Percentiles rank a stretch among this genome's conserved stretches.
These are phyloP conservation scores for Geranium rotundifolium DNA, from an alignment of 345 rosid genomes.

Conservation along the genomic window DNA sequence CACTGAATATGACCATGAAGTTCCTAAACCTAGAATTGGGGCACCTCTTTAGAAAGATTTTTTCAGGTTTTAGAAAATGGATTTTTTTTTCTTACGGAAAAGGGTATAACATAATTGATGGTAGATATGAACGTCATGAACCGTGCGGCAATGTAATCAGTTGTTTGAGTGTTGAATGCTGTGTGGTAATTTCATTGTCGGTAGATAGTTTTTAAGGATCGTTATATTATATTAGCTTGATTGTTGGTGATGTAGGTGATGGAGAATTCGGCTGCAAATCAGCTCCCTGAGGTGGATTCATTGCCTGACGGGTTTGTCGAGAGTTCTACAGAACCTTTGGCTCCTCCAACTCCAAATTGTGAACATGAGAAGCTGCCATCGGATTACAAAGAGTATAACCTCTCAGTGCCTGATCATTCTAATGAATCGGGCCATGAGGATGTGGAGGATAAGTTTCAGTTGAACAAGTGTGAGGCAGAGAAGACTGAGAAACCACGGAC, in stretches of 20 bases:
- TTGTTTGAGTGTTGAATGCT: neutral
- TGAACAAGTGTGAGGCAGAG: constrained; percentile 20
- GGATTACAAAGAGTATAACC: constrained; percentile 20
- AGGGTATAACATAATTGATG: neutral
- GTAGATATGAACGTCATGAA: neutral
- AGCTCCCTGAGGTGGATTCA: constrained; percentile 85
- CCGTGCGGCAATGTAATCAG: neutral
- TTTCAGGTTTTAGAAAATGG: neutral
- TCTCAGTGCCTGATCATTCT: constrained; percentile 12
- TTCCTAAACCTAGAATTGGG: neutral
- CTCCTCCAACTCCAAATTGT: constrained; percentile 35
- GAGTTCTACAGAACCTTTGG: constrained; percentile 39
- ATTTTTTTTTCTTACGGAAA: too few species aligned
- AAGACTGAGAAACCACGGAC: constrained; percentile 38
- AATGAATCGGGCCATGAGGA: constrained; percentile 11
- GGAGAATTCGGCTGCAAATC: constrained; percentile 49
- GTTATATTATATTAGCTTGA: neutral
- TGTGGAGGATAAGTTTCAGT: constrained; percentile 12
- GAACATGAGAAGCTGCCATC: constrained; percentile 31
- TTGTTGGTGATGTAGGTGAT: constrained; percentile 23
- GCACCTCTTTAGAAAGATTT: neutral
- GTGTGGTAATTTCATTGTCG: neutral
- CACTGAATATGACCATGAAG: neutral
- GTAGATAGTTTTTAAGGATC: neutral
- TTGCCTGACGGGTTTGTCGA: constrained; percentile 94